Conservation (phyloP, 163 green algal species). For the Chloromonas sp. region DNA sequence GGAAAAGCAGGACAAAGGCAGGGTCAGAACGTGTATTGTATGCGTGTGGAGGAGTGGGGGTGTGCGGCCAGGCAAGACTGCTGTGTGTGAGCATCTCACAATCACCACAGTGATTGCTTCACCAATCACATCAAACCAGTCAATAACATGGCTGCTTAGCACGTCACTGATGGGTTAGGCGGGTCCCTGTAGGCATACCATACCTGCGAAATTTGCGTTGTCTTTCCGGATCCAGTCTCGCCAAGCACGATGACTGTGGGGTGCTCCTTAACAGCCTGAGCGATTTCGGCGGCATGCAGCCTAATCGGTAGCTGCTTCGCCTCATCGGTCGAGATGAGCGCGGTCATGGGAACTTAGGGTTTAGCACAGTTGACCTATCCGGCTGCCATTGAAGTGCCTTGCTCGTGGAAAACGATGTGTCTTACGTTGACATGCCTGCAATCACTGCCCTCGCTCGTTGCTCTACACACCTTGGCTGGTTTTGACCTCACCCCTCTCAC, state of each 20-base stretch:
- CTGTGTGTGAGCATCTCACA: background rate
- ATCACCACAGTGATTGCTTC: background rate
- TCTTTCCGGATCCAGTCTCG: conserved; percentile 86
- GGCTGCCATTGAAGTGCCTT: too few relatives aligned
- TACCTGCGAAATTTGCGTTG: conserved; percentile 81
- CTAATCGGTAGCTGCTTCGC: conserved; percentile 39
- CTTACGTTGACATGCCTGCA: too few relatives aligned
- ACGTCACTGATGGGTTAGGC: too few relatives aligned
- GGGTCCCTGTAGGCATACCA: too few relatives aligned
- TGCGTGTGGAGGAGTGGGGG: background rate
- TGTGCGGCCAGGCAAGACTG: background rate
- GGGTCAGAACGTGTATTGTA: background rate
- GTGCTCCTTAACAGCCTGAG: conserved; percentile 32
- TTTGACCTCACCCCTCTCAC: too few relatives aligned
- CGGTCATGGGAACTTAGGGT: too few relatives aligned
- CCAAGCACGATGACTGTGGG: conserved; percentile 72
- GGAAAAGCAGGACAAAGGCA: background rate
- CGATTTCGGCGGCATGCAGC: conserved; percentile 40
- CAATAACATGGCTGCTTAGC: background rate
- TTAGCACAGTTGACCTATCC: too few relatives aligned
- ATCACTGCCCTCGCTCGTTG: too few relatives aligned
- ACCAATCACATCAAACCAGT: background rate
- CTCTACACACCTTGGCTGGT: too few relatives aligned
- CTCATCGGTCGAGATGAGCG: too few relatives aligned
- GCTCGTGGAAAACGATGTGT: too few relatives aligned